These are phyloP conservation scores for Syzygium aromaticum DNA, from an alignment of 345 rosid species.

Conservation along the genomic window DNA sequence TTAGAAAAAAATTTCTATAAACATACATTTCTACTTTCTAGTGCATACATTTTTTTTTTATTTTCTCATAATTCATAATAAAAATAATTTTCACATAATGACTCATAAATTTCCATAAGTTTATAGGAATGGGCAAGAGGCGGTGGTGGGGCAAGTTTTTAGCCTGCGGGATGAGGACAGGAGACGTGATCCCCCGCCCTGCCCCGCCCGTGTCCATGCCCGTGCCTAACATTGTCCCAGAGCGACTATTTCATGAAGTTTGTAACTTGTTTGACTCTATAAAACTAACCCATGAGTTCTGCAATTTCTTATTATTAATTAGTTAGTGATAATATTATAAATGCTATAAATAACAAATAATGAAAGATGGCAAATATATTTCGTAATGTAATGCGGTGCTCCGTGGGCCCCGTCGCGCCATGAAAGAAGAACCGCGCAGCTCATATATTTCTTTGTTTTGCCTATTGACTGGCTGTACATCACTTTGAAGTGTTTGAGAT, in stretches of 20 bases:
- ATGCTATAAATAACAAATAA: too few species aligned
- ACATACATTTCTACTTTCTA: too few species aligned
- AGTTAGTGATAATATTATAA: too few species aligned
- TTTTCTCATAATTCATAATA: neutral
- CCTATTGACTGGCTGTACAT: neutral
- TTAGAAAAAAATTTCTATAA: neutral
- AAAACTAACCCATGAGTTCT: neutral
- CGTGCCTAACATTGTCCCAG: neutral
- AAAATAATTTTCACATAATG: neutral
- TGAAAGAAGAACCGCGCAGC: too few species aligned
- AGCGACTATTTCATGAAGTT: neutral
- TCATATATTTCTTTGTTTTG: too few species aligned
- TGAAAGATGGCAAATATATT: too few species aligned
- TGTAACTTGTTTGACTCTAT: too few species aligned
- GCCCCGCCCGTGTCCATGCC: neutral
- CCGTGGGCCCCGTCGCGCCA: too few species aligned
- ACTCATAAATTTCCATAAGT: neutral
- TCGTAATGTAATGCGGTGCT: too few species aligned
- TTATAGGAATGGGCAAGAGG: neutral
- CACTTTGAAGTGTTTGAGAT: neutral
- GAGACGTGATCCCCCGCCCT: too few species aligned
- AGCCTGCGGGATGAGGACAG: neutral
- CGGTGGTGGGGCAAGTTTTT: neutral
- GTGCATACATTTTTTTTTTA: neutral
- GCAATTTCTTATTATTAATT: neutral